A percentile compares a stretch with the other conserved stretches of the same genome.
phyloP scores from a whole-genome alignment of 176 grass and related monocot genomes.

The Triticum aestivum region IWGSC_CS_RefSeq_v2.1 NC_057796.1:61161209-61161708 shows the following conservation, averaged over 20 bases:
- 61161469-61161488: background rate
- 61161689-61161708: background rate
- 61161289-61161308: background rate
- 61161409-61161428: constrained; percentile 55
- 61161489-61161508: constrained; percentile 26
- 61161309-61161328: constrained; percentile 1
- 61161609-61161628: background rate
- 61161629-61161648: background rate
- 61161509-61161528: constrained; percentile 28
- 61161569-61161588: constrained; percentile 14
- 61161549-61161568: background rate
- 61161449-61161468: constrained; percentile 18
- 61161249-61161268: background rate
- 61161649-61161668: background rate
- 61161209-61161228: background rate
- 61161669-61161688: background rate
- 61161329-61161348: background rate
- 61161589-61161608: constrained; percentile 29
- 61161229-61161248: background rate
- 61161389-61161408: constrained; percentile 39
- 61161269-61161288: background rate
- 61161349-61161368: constrained; percentile 34
- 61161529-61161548: constrained; percentile 29
- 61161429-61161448: constrained; percentile 38
- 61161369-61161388: constrained; percentile 34